Evolutionary conservation across 306 rosid genomes (phyloP).

Genomic region (Mucuna pruriens): DNA sequence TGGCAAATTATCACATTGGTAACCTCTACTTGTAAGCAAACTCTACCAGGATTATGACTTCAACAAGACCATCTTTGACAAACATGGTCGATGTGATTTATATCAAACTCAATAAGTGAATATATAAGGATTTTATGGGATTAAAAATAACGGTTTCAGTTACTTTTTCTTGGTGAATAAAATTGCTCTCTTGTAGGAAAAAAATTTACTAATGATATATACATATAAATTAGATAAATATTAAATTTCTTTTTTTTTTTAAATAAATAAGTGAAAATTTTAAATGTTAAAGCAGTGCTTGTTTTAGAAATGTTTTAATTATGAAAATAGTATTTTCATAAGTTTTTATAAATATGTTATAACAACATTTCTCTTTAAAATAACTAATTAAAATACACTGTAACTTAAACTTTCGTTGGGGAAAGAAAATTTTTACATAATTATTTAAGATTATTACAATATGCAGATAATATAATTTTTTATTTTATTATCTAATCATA

Average conservation of each 20-base stretch:
- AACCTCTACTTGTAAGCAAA: constrained; percentile 32
- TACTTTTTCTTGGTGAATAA: background rate
- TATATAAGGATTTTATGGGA: background rate
- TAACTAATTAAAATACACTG: no score
- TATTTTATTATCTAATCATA: no score
- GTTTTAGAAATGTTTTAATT: no score
- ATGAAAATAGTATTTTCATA: no score
- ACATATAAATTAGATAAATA: background rate
- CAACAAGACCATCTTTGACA: constrained; percentile 34
- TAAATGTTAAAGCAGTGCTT: background rate
- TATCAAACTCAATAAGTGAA: background rate
- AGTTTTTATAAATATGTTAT: no score
- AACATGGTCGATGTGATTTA: constrained; percentile 20
- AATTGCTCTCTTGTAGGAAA: background rate
- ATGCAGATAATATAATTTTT: no score
- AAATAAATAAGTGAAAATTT: background rate
- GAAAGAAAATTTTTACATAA: no score
- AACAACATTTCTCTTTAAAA: no score
- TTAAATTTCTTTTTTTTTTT: no score
- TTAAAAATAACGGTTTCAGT: background rate
- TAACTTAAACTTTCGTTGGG: no score
- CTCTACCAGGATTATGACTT: constrained; percentile 30
- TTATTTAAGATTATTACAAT: no score
- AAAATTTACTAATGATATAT: background rate
- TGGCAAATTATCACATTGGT: constrained; percentile 10